Evolutionary conservation across 352 stramenopile species (phyloP).

Genomic region (Phytopythium sindhum): DNA sequence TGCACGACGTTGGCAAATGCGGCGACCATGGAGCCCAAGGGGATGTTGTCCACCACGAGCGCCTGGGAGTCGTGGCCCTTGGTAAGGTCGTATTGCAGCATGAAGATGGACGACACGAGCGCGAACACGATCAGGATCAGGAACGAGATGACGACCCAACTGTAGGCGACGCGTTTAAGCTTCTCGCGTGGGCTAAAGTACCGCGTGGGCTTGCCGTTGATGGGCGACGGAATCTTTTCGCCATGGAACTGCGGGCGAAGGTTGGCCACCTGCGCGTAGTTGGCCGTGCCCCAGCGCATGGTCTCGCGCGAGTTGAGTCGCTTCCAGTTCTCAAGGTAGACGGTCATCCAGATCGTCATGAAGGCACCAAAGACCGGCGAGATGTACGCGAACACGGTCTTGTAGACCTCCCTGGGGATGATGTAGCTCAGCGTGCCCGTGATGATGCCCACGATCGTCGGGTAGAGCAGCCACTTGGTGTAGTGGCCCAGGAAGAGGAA

Average conservation of each 20-base stretch:
- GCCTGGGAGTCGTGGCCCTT: slow-evolving; percentile 54
- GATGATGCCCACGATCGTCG: slow-evolving; percentile 88
- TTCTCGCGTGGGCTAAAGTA: slow-evolving; percentile 68
- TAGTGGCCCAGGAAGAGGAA: slow-evolving; percentile 97
- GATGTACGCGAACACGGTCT: slow-evolving; percentile 69
- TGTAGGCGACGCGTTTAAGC: slow-evolving; percentile 70
- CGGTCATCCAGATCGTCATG: slow-evolving; percentile 88
- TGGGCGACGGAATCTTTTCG: slow-evolving; percentile 70
- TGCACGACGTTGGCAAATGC: slow-evolving; percentile 71
- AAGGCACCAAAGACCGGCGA: slow-evolving; percentile 79
- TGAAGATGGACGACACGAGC: slow-evolving; percentile 74
- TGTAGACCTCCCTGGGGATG: slow-evolving; percentile 40
- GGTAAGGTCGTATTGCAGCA: slow-evolving; percentile 69
- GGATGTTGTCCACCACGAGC: slow-evolving; percentile 58
- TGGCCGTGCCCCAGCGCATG: slow-evolving; percentile 80
- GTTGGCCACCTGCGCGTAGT: slow-evolving; percentile 65
- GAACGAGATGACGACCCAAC: slow-evolving; percentile 73
- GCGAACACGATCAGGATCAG: slow-evolving; percentile 76
- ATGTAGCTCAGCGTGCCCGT: slow-evolving; percentile 80
- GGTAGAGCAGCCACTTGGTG: slow-evolving; percentile 94
- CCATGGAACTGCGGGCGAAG: slow-evolving; percentile 75
- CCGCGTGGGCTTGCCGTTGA: slow-evolving; percentile 62
- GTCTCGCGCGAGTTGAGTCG: slow-evolving; percentile 73
- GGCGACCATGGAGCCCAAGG: slow-evolving; percentile 69
- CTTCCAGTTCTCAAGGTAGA: slow-evolving; percentile 91